Conservation (phyloP, 225 moss, liverwort and hornwort species). For the Physcomitrellopsis africana region DNA sequence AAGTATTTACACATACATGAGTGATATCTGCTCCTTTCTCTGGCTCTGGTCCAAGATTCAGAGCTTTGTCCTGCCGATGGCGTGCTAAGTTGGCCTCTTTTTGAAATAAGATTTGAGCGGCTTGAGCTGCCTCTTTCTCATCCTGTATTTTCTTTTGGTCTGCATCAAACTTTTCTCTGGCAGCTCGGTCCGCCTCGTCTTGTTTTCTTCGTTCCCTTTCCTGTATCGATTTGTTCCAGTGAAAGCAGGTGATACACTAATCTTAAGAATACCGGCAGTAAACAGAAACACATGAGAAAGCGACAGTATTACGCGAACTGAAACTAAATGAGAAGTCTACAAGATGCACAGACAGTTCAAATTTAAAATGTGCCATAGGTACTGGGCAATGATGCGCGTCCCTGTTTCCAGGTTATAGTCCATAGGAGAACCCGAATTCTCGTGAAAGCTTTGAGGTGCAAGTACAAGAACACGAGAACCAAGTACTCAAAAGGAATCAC, state of each 20-base stretch:
- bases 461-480: not conserved
- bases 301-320: not conserved
- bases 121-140: constrained; percentile 66
- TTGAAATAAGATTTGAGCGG: constrained; percentile 59
- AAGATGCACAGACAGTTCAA: not conserved
- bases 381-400: not conserved
- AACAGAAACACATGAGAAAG: not conserved
- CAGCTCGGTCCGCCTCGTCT: constrained; percentile 61
- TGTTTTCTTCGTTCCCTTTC: constrained; percentile 75
- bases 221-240: constrained; percentile 35
- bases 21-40: constrained; percentile 71
- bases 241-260: constrained; percentile 10
- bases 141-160: constrained; percentile 68
- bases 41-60: constrained; percentile 73
- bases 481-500: not conserved
- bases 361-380: not conserved
- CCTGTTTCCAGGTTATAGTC: constrained; percentile 1
- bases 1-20: constrained; percentile 38
- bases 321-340: not conserved
- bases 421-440: not conserved
- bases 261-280: not conserved
- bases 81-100: constrained; percentile 53
- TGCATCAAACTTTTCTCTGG: constrained; percentile 64
- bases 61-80: constrained; percentile 68
- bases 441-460: too few relatives aligned